Evolutionary conservation across 1,284 basidiomycete species (phyloP), one percentile per base, ranked within the genome.

Genomic region (Gomphus bonarii): DNA sequence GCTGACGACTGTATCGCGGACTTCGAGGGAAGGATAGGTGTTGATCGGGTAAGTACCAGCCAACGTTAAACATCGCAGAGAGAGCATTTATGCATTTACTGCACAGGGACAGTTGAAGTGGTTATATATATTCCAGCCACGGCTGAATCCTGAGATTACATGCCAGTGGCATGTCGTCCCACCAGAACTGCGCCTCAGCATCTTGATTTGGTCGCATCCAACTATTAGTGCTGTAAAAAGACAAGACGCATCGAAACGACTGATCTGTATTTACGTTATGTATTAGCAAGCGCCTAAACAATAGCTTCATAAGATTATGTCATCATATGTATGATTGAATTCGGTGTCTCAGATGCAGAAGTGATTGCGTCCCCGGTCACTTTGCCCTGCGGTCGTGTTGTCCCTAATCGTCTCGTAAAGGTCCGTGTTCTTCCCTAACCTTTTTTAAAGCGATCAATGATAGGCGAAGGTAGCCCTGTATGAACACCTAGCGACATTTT

Each of bases 391-490:
- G 78, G 78, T 1, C 66, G 69, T 3, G 58, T 65, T 1, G 61
- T 76, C 1, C 70, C 68, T 2, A 79, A 78, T 62, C 68, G 76
- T 14, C 69, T 80, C 12, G 73, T 72, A 57, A 80, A 79, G 70
- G 76, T 74, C 50, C 55, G 71, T 20, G 50, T 22, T 59, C 12
- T 55, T 53, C 16, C 14, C 16, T 25, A 16, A 31, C 22, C 33
- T 18, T 33, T 53, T 6, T 12, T 33, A 7, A 14, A 53, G 25
- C 36, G 3, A n/a, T 43, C 47, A 50, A 51, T 18, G 33, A 52
- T 33, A 44, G 12, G 25, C 25, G 8, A 58, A 91, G 88, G 84
- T 82, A 20, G 85, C 93, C 0, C 78, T 93, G 79, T 93, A 93
- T 63, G 93, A 95, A 68, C 86, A 91, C 63, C 74, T 93, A n/a